Percentiles rank a stretch among this genome's conserved stretches.
These are phyloP conservation scores for Leccinum sublutescens DNA, from an alignment of 768 basidiomycete species.

Conservation along the genomic window DNA sequence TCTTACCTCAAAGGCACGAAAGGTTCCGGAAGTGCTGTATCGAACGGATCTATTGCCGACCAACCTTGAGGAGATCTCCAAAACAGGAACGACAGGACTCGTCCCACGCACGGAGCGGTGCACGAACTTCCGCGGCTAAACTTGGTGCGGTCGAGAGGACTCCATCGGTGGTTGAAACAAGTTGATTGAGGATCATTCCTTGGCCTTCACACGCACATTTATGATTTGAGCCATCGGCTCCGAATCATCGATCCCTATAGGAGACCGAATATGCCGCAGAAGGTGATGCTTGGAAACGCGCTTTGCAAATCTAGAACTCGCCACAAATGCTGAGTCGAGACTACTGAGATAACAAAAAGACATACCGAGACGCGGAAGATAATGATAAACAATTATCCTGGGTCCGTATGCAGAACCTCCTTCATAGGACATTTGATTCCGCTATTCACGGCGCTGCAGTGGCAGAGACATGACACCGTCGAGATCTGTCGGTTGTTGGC, in stretches of 20 bases:
- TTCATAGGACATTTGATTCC: slow-evolving; percentile 2
- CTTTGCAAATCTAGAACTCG: not conserved
- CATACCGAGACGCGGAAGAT: not conserved
- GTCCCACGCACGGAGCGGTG: slow-evolving; percentile 11
- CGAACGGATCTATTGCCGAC: slow-evolving; percentile 3
- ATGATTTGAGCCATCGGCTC: slow-evolving; percentile 1
- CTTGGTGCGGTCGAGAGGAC: not conserved
- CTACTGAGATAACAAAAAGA: not conserved
- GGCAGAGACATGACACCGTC: slow-evolving; percentile 12
- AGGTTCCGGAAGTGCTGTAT: slow-evolving; percentile 1
- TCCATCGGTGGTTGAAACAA: not conserved
- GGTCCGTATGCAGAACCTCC: not conserved
- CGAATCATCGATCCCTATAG: not conserved
- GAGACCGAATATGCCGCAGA: not conserved
- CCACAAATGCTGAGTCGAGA: not conserved
- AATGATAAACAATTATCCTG: not conserved
- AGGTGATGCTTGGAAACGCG: not conserved
- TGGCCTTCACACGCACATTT: not conserved
- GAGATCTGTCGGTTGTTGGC: slow-evolving; percentile 4
- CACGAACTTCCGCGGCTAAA: not conserved
- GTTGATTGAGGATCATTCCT: slow-evolving; percentile 4
- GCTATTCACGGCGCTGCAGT: slow-evolving; percentile 12
- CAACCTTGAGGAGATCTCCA: not conserved
- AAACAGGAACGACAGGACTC: slow-evolving; percentile 4
- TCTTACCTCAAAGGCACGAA: not conserved